Evolutionary conservation across 257 asterid species (phyloP).

Genomic region (Nicotiana otophora): DNA sequence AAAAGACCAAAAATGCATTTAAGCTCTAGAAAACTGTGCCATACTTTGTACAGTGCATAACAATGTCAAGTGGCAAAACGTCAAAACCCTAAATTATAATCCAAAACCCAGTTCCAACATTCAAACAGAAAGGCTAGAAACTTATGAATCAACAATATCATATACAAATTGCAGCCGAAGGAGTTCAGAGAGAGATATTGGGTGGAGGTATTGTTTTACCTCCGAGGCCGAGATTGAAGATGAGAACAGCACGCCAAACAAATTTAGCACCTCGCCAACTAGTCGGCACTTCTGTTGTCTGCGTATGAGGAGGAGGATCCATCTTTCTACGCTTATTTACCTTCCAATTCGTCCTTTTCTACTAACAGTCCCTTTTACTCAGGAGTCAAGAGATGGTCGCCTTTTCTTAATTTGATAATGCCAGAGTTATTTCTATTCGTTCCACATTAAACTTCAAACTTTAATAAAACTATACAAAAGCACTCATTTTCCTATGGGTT

Average conservation of each 20-base stretch:
- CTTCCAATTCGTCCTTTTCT: not conserved
- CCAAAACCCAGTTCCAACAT: not conserved
- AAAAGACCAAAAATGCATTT: not conserved
- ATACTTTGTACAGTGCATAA: not conserved
- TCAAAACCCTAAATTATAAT: not conserved
- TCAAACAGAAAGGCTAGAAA: not conserved
- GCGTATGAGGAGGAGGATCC: conserved; percentile 9
- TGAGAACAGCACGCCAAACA: conserved; percentile 55
- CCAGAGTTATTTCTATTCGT: too few relatives aligned
- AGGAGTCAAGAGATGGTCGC: too few relatives aligned
- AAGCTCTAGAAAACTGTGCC: not conserved
- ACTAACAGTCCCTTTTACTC: too few relatives aligned
- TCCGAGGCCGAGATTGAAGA: conserved; percentile 63
- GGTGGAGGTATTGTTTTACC: conserved; percentile 25
- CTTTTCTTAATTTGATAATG: too few relatives aligned
- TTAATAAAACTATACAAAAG: too few relatives aligned
- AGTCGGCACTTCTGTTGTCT: not conserved
- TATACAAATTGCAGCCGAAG: not conserved
- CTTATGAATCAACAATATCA: too few relatives aligned
- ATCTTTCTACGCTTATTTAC: not conserved
- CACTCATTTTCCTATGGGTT: too few relatives aligned
- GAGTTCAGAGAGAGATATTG: not conserved
- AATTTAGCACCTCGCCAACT: conserved; percentile 32
- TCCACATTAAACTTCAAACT: too few relatives aligned
- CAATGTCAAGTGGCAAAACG: not conserved